Conservation (phyloP, 441 rosid species). For the Theobroma grandiflorum region DNA sequence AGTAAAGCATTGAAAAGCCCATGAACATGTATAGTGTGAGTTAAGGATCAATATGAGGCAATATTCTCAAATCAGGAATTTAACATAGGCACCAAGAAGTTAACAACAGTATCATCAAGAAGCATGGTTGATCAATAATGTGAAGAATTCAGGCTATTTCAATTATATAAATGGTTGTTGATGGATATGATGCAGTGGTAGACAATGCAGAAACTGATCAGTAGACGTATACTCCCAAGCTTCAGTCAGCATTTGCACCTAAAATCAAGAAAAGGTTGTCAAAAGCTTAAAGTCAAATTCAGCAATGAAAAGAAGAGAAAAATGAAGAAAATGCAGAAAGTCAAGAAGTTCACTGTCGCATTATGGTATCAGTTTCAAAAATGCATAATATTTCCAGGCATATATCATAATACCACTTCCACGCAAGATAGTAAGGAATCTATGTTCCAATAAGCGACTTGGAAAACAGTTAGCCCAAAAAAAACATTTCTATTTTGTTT, state of each 20-base stretch:
- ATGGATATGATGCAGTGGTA: slow-evolving; percentile 97
- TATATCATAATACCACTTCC: not conserved
- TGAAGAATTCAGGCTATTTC: slow-evolving; percentile 9
- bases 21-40: slow-evolving; percentile 73
- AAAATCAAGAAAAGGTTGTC: slow-evolving; percentile 42
- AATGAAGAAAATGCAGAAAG: not conserved
- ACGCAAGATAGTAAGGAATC: not conserved
- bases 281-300: not conserved
- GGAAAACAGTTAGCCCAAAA: slow-evolving; percentile 5
- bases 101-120: slow-evolving; percentile 26
- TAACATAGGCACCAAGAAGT: slow-evolving; percentile 16
- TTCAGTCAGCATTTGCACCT: slow-evolving; percentile 84
- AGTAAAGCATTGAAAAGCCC: slow-evolving; percentile 93
- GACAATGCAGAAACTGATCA: slow-evolving; percentile 90
- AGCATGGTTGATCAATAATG: slow-evolving; percentile 17
- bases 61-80: slow-evolving; percentile 2
- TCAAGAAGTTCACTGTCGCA: slow-evolving; percentile 4
- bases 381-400: not conserved
- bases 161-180: slow-evolving; percentile 23
- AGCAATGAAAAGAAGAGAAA: not conserved
- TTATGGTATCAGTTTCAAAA: not conserved
- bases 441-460: not conserved
- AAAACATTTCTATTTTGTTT: not conserved
- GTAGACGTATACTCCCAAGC: slow-evolving; percentile 91
- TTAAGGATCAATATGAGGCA: slow-evolving; percentile 55